Conservation (phyloP, 2,329 filamentous ascomycete genomes). For the Pestalotiopsis fici region DNA sequence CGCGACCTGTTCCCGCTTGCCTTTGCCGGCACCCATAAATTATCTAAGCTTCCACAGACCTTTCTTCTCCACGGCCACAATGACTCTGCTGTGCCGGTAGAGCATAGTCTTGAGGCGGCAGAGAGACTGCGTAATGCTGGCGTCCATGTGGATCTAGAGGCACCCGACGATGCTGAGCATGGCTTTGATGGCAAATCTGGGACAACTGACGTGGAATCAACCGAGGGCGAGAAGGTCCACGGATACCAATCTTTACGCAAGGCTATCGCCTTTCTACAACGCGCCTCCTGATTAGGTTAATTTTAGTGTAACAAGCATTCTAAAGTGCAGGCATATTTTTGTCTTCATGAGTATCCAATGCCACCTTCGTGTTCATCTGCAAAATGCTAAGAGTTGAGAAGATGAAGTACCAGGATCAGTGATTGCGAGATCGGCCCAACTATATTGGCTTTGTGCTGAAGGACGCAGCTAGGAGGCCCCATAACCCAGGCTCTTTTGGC, state of each 20-base stretch:
- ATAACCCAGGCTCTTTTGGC: neutral
- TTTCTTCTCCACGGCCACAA: constrained; percentile 9
- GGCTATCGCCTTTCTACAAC: neutral
- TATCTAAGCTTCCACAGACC: neutral
- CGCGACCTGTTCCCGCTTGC: neutral
- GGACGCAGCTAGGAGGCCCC: no score
- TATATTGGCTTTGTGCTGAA: neutral
- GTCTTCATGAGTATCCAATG: neutral
- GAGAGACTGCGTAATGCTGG: neutral
- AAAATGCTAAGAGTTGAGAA: neutral
- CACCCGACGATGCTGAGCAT: neutral
- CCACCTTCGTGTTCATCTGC: neutral
- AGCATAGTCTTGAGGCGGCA: neutral
- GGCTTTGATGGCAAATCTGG: neutral
- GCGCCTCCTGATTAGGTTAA: neutral
- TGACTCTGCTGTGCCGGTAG: constrained; percentile 11
- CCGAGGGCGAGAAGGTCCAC: neutral
- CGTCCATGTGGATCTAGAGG: neutral
- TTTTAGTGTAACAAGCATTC: neutral
- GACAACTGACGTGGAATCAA: neutral
- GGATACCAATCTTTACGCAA: neutral
- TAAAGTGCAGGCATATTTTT: neutral
- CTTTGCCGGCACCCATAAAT: neutral
- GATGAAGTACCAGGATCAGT: neutral
- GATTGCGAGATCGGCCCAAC: neutral